Percentiles rank a stretch among this genome's conserved stretches.
Evolutionary conservation across 305 asterid species (phyloP).

Genomic region (Fraxinus platypoda): DNA sequence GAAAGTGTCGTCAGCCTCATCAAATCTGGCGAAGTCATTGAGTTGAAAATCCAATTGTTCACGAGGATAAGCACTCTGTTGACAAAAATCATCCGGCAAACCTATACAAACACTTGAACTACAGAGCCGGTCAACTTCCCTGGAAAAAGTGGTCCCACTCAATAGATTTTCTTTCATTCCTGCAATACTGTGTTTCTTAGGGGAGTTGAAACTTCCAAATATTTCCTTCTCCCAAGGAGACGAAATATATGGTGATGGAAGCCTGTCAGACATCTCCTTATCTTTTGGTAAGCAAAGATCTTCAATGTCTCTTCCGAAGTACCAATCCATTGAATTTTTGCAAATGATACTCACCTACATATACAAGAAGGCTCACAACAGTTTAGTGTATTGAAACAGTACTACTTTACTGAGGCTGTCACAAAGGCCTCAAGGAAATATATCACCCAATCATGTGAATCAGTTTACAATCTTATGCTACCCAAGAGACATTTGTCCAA

Average conservation of each 20-base stretch:
- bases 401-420: background rate
- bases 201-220: slow-evolving; percentile 26
- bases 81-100: slow-evolving; percentile 7
- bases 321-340: slow-evolving; percentile 34
- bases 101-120: slow-evolving; percentile 4
- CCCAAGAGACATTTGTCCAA: background rate
- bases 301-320: slow-evolving; percentile 20
- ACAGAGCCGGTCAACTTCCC: slow-evolving; percentile 20
- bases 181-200: slow-evolving; percentile 19
- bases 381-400: background rate
- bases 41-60: slow-evolving; percentile 27
- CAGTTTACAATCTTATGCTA: background rate
- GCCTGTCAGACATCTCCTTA: slow-evolving; percentile 25
- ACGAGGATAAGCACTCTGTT: slow-evolving; percentile 13
- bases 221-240: slow-evolving; percentile 24
- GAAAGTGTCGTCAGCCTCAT: slow-evolving; percentile 44
- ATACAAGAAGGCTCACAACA: background rate
- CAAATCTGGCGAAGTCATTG: slow-evolving; percentile 28
- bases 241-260: slow-evolving; percentile 36
- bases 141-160: slow-evolving; percentile 16
- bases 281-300: slow-evolving; percentile 32
- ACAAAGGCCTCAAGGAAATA: background rate
- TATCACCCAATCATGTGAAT: background rate
- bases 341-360: background rate
- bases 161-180: slow-evolving; percentile 27